phyloP scores from a whole-genome alignment of 2,329 filamentous ascomycete genomes.

The Plectosphaerella cucumerina region DNA sequence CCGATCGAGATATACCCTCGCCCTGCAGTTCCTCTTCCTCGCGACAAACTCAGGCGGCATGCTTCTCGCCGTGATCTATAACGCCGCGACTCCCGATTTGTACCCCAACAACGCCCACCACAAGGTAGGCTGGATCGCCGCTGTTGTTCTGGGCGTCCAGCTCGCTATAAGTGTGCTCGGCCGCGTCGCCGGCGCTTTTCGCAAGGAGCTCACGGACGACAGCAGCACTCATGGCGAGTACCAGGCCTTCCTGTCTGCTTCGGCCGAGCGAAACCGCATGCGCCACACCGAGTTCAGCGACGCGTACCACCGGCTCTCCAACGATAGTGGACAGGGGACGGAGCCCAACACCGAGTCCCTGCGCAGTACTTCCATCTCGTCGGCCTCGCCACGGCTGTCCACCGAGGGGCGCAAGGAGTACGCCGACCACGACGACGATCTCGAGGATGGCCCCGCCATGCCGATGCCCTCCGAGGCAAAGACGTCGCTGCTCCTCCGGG shows the following conservation, averaged over 20 bases:
- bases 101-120: slow-evolving; percentile 87
- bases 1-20: slow-evolving; percentile 69
- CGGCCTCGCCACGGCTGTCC: slow-evolving; percentile 26
- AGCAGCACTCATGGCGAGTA: slow-evolving; percentile 47
- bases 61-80: slow-evolving; percentile 67
- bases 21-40: slow-evolving; percentile 65
- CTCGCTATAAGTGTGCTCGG: slow-evolving; percentile 64
- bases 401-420: slow-evolving; percentile 36
- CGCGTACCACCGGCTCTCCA: slow-evolving; percentile 53
- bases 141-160: slow-evolving; percentile 68
- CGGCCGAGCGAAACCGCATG: background rate
- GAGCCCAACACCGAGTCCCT: slow-evolving; percentile 65
- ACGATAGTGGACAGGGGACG: slow-evolving; percentile 72
- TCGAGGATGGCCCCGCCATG: slow-evolving; percentile 29
- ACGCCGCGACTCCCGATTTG: slow-evolving; percentile 75
- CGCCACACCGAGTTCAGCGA: background rate
- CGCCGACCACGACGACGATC: slow-evolving; percentile 42
- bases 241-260: slow-evolving; percentile 15
- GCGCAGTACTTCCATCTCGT: slow-evolving; percentile 61
- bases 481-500: slow-evolving; percentile 47
- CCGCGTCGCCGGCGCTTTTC: slow-evolving; percentile 40
- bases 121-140: slow-evolving; percentile 81
- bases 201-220: slow-evolving; percentile 6
- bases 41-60: slow-evolving; percentile 60
- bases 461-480: slow-evolving; percentile 41